Percentiles rank a stretch among this genome's conserved stretches.
Conservation (phyloP, 495 filamentous ascomycete species). For the Durotheca rogersii region DNA sequence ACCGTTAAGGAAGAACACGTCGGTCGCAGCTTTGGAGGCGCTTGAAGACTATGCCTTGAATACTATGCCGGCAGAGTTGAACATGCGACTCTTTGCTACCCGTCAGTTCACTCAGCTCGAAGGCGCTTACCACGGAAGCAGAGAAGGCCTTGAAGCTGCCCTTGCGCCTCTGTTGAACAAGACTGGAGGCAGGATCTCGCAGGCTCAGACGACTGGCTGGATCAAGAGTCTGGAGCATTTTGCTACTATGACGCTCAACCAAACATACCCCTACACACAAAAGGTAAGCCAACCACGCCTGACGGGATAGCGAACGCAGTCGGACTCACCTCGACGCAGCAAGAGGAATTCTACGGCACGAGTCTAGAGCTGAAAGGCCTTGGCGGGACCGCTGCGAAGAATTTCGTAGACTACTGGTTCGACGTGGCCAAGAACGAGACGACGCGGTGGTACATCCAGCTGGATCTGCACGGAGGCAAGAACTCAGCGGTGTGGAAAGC, state of each 20-base stretch:
- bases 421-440: conserved; percentile 37
- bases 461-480: conserved; percentile 47
- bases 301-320: not conserved
- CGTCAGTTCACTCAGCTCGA: conserved; percentile 44
- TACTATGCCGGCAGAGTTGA: conserved; percentile 47
- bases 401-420: conserved; percentile 46
- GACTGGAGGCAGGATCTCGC: conserved; percentile 33
- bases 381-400: conserved; percentile 33
- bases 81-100: conserved; percentile 46
- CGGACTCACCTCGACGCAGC: conserved; percentile 34
- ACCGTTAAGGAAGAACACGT: conserved; percentile 39
- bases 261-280: conserved; percentile 43
- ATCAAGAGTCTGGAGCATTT: conserved; percentile 45
- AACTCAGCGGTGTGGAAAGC: conserved; percentile 45
- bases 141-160: conserved; percentile 36
- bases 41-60: conserved; percentile 42
- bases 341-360: conserved; percentile 50
- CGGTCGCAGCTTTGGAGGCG: conserved; percentile 36
- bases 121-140: conserved; percentile 44
- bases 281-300: conserved; percentile 29
- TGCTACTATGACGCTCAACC: conserved; percentile 43
- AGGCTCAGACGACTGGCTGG: conserved; percentile 44
- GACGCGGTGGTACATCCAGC: conserved; percentile 47
- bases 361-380: conserved; percentile 44
- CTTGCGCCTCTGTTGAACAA: conserved; percentile 41